These are phyloP conservation scores for Fusarium armeniacum DNA, from an alignment of 2,329 filamentous ascomycete genomes.

Conservation along the genomic window DNA sequence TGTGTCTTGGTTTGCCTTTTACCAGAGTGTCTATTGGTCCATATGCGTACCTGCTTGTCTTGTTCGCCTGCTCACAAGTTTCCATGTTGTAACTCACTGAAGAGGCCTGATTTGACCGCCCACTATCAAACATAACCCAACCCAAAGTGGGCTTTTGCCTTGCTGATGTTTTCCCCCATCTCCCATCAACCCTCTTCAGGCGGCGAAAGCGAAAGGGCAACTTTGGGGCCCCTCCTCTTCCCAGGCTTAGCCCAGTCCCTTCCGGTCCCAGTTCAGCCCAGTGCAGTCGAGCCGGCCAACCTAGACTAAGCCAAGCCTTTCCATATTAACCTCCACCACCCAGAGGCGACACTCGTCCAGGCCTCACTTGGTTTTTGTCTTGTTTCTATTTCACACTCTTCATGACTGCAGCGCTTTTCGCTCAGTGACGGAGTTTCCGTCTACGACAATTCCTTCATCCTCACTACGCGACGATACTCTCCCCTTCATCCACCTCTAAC, in stretches of 20 bases:
- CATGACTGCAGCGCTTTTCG: conserved; percentile 48
- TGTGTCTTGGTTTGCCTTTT: not conserved
- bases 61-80: not conserved
- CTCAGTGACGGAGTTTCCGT: conserved; percentile 49
- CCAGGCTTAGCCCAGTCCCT: conserved; percentile 7
- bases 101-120: conserved; percentile 30
- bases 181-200: conserved; percentile 30
- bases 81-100: conserved; percentile 21
- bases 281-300: conserved; percentile 15
- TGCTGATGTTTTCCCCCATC: conserved; percentile 23
- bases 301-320: conserved; percentile 28
- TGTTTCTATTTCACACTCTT: conserved; percentile 32
- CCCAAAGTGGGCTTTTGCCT: conserved; percentile 32
- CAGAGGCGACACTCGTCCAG: conserved; percentile 43
- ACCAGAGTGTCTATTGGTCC: not conserved
- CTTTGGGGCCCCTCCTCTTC: conserved; percentile 1
- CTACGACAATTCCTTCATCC: conserved; percentile 31
- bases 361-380: conserved; percentile 36
- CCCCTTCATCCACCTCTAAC: conserved; percentile 5
- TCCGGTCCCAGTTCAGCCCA: conserved; percentile 39
- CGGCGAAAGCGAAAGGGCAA: conserved; percentile 25
- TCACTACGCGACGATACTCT: conserved; percentile 25
- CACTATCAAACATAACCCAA: conserved; percentile 16
- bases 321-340: conserved; percentile 43
- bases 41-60: not conserved